These are phyloP conservation scores for Cryptococcus deneoformans DNA, from an alignment of 1,284 basidiomycete species.

Conservation along the genomic window DNA sequence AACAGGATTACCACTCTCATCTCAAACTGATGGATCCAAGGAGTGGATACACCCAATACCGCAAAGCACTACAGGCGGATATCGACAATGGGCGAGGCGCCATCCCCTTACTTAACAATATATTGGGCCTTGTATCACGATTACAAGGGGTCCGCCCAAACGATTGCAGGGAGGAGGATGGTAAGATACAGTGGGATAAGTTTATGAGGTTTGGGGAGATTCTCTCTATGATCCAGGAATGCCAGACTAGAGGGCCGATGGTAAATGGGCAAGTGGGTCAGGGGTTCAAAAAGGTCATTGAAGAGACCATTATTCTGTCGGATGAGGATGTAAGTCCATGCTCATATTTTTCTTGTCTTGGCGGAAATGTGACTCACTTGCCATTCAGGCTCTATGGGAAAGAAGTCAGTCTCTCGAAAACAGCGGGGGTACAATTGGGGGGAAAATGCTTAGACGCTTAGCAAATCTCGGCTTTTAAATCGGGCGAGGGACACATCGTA, in stretches of 20 bases:
- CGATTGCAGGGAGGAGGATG: constrained; percentile 32
- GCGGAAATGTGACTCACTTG: neutral
- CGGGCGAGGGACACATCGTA: neutral
- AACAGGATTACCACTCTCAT: constrained; percentile 39
- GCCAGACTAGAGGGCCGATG: constrained; percentile 30
- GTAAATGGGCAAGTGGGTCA: constrained; percentile 19
- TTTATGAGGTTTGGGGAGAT: constrained; percentile 41
- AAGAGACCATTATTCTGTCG: constrained; percentile 35
- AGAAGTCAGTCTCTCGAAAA: constrained; percentile 14
- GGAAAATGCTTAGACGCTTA: constrained; percentile 13
- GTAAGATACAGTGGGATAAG: constrained; percentile 40
- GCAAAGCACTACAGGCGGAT: constrained; percentile 39
- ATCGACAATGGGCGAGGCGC: constrained; percentile 35
- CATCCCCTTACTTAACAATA: constrained; percentile 43
- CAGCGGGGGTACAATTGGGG: constrained; percentile 12
- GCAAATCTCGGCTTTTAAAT: constrained; percentile 11
- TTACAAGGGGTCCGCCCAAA: constrained; percentile 34
- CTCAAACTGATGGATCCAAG: constrained; percentile 45
- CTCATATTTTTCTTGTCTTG: neutral
- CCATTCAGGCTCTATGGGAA: constrained; percentile 12
- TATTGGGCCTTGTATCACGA: constrained; percentile 32
- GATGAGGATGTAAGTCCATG: constrained; percentile 40
- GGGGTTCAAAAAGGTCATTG: constrained; percentile 28
- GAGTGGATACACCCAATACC: constrained; percentile 41
- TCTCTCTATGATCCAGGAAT: constrained; percentile 34